Conservation (phyloP, 768 basidiomycete species). For the Wakefieldia striispora region DNA sequence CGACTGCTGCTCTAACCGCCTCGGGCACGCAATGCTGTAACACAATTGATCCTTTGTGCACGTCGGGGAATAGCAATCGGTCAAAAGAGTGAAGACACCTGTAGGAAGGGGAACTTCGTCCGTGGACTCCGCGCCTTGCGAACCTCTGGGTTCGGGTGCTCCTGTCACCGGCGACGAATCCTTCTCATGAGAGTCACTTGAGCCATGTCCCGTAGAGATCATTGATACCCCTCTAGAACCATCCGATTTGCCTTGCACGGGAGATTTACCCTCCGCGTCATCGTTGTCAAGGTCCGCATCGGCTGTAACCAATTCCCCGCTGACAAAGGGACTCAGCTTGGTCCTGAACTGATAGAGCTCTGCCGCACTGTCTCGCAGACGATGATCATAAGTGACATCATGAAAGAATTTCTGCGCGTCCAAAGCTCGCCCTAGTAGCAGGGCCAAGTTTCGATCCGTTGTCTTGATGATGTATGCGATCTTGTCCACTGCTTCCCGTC, state of each 20-base stretch:
- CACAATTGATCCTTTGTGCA: slow-evolving; percentile 93
- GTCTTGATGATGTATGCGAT: slow-evolving; percentile 99
- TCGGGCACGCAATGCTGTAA: slow-evolving; percentile 95
- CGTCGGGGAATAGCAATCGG: slow-evolving; percentile 97
- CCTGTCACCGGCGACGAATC: slow-evolving; percentile 30
- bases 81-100: slow-evolving; percentile 94
- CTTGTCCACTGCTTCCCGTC: slow-evolving; percentile 94
- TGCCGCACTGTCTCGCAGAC: slow-evolving; percentile 79
- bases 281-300: slow-evolving; percentile 36
- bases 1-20: slow-evolving; percentile 92
- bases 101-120: slow-evolving; percentile 78
- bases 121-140: slow-evolving; percentile 42
- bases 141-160: slow-evolving; percentile 17
- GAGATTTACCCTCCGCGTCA: slow-evolving; percentile 31
- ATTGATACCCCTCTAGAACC: slow-evolving; percentile 22
- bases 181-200: slow-evolving; percentile 35
- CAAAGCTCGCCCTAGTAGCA: slow-evolving; percentile 91
- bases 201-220: slow-evolving; percentile 32
- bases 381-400: slow-evolving; percentile 98
- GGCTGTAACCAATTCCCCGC: slow-evolving; percentile 56
- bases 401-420: slow-evolving; percentile 99
- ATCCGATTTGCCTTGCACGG: slow-evolving; percentile 19
- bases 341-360: slow-evolving; percentile 95
- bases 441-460: slow-evolving; percentile 91
- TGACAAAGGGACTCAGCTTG: slow-evolving; percentile 81